Evolutionary conservation across 805 yeast species (phyloP).

Genomic region (Lachancea quebecensis): DNA sequence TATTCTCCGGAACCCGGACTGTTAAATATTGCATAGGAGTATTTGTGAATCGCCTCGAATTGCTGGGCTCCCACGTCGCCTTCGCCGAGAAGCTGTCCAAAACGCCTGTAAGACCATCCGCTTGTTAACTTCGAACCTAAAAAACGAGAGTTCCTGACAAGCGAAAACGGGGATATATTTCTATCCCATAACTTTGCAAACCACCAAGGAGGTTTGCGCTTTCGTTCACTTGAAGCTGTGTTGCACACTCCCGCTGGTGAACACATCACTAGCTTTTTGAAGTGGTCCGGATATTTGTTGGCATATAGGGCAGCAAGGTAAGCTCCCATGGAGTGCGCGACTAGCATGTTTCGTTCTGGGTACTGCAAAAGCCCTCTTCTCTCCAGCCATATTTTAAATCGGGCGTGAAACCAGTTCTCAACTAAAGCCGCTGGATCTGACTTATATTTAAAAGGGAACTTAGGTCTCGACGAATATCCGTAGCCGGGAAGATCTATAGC

Average conservation of each 20-base stretch:
- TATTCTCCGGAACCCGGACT: conserved; percentile 92
- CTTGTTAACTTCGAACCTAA: conserved; percentile 80
- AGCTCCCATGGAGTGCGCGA: conserved; percentile 94
- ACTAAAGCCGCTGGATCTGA: conserved; percentile 20
- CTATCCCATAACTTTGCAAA: conserved; percentile 77
- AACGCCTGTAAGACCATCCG: conserved; percentile 83
- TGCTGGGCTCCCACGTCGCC: conserved; percentile 23
- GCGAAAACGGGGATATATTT: conserved; percentile 75
- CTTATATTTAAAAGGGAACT: conserved; percentile 39
- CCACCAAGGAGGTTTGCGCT: conserved; percentile 60
- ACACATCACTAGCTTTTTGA: conserved; percentile 64
- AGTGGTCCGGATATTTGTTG: conserved; percentile 49
- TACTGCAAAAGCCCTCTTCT: conserved; percentile 16
- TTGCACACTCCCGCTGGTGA: conserved; percentile 78
- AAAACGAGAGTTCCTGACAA: conserved; percentile 73
- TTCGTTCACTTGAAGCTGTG: conserved; percentile 32
- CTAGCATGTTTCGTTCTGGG: conserved; percentile 42
- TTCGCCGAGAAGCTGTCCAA: conserved; percentile 44
- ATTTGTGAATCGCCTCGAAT: conserved; percentile 54
- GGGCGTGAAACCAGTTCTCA: conserved; percentile 40
- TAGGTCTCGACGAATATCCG: conserved; percentile 81
- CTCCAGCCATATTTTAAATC: conserved; percentile 41
- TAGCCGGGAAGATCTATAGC: conserved; percentile 86
- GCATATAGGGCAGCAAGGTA: conserved; percentile 69
- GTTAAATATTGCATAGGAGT: conserved; percentile 77